Conservation (phyloP, 2,329 filamentous ascomycete species). For the Triangularia verruculosa region DNA sequence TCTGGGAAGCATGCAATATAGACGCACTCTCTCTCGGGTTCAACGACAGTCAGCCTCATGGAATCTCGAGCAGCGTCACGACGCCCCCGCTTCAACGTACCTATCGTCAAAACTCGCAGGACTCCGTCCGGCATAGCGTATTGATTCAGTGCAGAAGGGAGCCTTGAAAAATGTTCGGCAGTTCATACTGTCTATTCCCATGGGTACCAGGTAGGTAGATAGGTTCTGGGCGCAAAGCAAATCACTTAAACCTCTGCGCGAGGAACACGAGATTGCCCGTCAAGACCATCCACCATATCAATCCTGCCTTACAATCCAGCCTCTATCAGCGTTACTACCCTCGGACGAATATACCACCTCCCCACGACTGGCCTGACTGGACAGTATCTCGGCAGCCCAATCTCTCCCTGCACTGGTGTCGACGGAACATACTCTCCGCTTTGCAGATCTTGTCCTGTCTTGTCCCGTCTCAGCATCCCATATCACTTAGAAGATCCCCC, state of each 20-base stretch:
- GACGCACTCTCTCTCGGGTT: background rate
- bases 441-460: background rate
- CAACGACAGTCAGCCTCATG: background rate
- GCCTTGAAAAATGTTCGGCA: background rate
- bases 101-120: background rate
- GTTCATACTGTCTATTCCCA: background rate
- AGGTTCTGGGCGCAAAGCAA: background rate
- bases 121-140: background rate
- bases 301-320: too few relatives aligned
- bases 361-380: background rate
- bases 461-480: background rate
- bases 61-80: background rate
- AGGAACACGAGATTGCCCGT: background rate
- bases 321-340: background rate
- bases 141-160: background rate
- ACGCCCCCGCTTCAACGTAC: background rate
- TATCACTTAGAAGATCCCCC: background rate
- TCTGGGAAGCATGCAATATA: background rate
- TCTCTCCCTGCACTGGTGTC: background rate
- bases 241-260: background rate
- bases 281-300: background rate
- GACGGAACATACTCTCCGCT: background rate
- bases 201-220: background rate
- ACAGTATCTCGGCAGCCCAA: background rate
- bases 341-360: background rate